Base-by-base conservation (phyloP, 2,329 filamentous ascomycete genomes). In the Exserohilum turcica region DNA sequence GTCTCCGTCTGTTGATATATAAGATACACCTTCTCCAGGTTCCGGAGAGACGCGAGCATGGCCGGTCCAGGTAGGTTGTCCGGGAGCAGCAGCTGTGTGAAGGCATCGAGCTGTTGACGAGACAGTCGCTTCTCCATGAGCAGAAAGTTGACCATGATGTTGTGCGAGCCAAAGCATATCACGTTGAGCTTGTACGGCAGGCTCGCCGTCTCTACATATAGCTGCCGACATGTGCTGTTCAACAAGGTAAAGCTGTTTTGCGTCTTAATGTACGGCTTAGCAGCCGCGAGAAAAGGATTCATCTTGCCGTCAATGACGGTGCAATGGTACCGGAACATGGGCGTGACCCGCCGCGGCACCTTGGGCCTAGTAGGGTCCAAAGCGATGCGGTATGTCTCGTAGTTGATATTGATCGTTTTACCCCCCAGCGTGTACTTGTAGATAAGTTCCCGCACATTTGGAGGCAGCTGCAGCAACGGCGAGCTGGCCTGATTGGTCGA, bases 101-200 rank as follows among this genome's bases (percentile, higher is more conserved):
- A 62, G 3, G 61, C 60, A 4, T 63, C 45, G 19, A 59, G 59
- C 33, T 72, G 66, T 16, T 51, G 36, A 3, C 54, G 42, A n/a
- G 59, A 56, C 12, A 70, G 48, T 3, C 61, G 61, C 18, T 59
- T 43, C 39, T 69, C 64, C 27, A 63, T 29, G 13, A 62, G 47
- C 13, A 72, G 10, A 32, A 71, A 71, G 36, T 72, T 71, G 47
- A 66, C 57, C 64, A 71, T 62, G 40, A 54, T 56, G 33, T 59
- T 61, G 31, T 64, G 32, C 3, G 55, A 58, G 12, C 43, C 51
- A 38, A 73, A 71, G 5, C 54, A 59, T 13, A 70, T 57, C 3
- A 45, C 19, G 35, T 68, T 70, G 4, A 67, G 53, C 35, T 59
- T 55, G 37, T 64, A 72, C 0, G 68, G 68, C 7, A 73, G 36